Evolutionary conservation across 75 land plant genomes (phyloP).

Genomic region (Azolla pinnata): DNA sequence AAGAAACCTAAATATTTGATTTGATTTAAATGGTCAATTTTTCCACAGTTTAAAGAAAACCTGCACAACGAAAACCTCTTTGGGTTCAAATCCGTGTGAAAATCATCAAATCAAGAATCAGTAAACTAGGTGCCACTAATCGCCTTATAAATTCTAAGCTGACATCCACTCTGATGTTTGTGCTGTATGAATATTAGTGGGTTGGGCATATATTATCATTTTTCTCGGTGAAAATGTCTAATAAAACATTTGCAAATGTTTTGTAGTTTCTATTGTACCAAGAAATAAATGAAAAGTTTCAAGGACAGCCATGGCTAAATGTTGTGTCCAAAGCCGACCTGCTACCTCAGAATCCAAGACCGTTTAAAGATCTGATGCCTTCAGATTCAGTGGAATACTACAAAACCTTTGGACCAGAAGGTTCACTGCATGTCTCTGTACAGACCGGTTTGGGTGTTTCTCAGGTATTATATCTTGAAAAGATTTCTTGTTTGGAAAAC

Average conservation of each 20-base stretch:
- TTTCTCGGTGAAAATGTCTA: too few species aligned
- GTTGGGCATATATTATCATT: too few species aligned
- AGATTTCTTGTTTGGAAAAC: not conserved
- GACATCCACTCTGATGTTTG: too few species aligned
- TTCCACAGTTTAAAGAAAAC: too few species aligned
- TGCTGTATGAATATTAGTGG: too few species aligned
- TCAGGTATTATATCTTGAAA: conserved; percentile 36
- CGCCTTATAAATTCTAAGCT: too few species aligned
- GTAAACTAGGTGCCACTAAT: too few species aligned
- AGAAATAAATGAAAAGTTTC: conserved; percentile 68
- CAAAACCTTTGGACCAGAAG: conserved; percentile 56
- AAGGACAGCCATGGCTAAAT: conserved; percentile 76
- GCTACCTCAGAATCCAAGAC: conserved; percentile 22
- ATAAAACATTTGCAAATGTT: not conserved
- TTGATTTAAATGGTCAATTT: too few species aligned
- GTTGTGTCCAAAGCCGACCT: conserved; percentile 93
- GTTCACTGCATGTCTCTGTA: conserved; percentile 73
- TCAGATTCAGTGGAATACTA: conserved; percentile 41
- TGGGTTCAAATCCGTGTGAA: too few species aligned
- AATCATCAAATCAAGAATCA: too few species aligned
- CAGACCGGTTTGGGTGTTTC: conserved; percentile 44
- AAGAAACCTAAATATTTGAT: too few species aligned
- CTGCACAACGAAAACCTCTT: too few species aligned
- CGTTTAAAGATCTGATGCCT: conserved; percentile 9
- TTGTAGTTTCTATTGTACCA: conserved; percentile 61